phyloP scores from a whole-genome alignment of 1,284 basidiomycete species.

The Dichomitus squalens region DNA sequence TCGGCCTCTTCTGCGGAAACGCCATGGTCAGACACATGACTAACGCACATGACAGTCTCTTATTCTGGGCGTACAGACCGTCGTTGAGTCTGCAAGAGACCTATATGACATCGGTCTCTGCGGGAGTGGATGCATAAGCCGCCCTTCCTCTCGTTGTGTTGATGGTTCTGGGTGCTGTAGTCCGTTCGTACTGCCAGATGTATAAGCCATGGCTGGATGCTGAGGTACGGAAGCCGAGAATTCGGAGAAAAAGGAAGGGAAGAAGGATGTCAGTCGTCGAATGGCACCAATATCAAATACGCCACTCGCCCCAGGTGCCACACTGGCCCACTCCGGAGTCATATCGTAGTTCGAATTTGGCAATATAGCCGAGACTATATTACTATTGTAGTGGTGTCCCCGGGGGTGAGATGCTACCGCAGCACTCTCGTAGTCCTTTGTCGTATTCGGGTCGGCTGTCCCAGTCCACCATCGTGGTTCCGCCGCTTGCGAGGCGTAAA shows the following conservation, averaged over 20 bases:
- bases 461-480: conserved; percentile 1
- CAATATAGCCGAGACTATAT: neutral
- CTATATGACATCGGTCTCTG: conserved; percentile 7
- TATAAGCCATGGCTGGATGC: neutral
- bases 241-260: neutral
- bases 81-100: neutral
- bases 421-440: conserved; percentile 18
- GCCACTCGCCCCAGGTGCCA: conserved; percentile 12
- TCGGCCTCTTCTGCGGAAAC: neutral
- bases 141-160: neutral
- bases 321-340: neutral
- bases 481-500: neutral
- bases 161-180: neutral
- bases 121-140: neutral
- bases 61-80: neutral
- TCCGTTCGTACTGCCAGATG: neutral
- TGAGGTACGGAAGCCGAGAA: neutral
- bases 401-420: conserved; percentile 7
- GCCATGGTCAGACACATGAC: neutral
- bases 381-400: conserved; percentile 9
- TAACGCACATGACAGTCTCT: neutral
- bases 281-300: neutral
- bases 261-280: neutral
- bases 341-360: conserved; percentile 1
- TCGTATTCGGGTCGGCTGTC: neutral